Evolutionary conservation across 768 basidiomycete species (phyloP), one percentile per base, ranked within the genome.

Genomic region (Auricularia sp.): DNA sequence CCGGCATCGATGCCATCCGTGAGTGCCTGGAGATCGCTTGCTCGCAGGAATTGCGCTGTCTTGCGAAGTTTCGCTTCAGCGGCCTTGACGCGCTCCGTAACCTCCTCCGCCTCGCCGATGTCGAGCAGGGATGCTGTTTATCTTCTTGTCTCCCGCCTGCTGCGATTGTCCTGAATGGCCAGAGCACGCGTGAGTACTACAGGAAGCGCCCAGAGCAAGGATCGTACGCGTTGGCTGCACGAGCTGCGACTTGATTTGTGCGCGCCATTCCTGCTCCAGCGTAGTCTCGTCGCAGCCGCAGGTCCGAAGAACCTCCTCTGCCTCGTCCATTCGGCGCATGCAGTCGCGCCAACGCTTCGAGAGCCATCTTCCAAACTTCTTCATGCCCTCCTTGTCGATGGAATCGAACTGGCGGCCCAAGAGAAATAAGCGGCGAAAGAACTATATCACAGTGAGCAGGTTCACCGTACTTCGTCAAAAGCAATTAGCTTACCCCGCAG

Each of bases 391-490:
- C 3, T 18, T 3, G 16, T 7, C 43, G 36, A 61, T 10, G 34
- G 42, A 47, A 39, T 61, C 18, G 53, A 65, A 23, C 39, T 65
- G 59, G 12, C 59, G 29, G 42, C 61, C 61, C 3, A 65, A 47
- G 8, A 51, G 18, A 29, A 65, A 65, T 2, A 61, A n/a, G 6
- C 64, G 59, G 34, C 60, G 56, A 18, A 42, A 11, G 23, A 61
- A 42, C 64, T 65, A 23, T 14, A n/a, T n/a, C n/a, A 18, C 16
- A 33, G 2, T 29, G 18, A 29, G 3, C 34, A 43, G 8, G 16
- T 23, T n/a, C n/a, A n/a, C 21, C 16, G 21, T 53, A 39, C 42
- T n/a, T 5, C 16, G 21, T 3, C 4, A 54, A 3, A 29, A 61
- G 16, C 18, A 18, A n/a, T 53, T 54, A 3, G n/a, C 64, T 29